Base-by-base conservation (phyloP, 2,329 filamentous ascomycete species). In the Cladosporium oxysporum region DNA sequence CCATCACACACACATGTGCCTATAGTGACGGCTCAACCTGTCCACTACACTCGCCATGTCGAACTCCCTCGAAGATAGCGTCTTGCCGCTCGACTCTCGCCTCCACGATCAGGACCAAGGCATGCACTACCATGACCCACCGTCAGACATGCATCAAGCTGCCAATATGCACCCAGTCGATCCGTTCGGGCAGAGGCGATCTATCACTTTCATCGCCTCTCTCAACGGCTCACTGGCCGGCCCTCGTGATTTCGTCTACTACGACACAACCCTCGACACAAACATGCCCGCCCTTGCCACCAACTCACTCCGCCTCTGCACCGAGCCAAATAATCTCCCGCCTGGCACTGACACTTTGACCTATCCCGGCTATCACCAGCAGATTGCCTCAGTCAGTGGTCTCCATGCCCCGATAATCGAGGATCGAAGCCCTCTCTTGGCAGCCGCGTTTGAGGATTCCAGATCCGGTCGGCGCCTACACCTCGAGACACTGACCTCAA, bases 361-460 rank as follows among this genome's bases (percentile, higher is more conserved):
- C 26, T 76, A 41, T 76, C 55, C 71, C 74, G 2, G 69, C 77
- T n/a, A 70, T 71, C 21, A 69, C 74, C 47, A 76, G 76, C 33
- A 72, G 21, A 71, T 79, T 29, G 67, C 69, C 14, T 75, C 74
- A 11, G 75, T 82, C 29, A 68, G 69, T 21, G 72, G 76, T n/a
- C 69, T 82, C 63, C 69, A 73, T 65, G 66, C 73, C 2, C 69
- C 66, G 35, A 71, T 71, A 41, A 75, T 82, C 60, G 67, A 76
- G 37, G 70, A 75, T 16, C 68, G 71, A n/a, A 79, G 78, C 58
- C 76, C 79, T 12, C 68, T 83, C 1, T 71, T 83, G 4, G 77
- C 75, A 49, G 69, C 76, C 47, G 73, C 77, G 3, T 81, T 83
- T 66, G 80, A 82, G 63, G 68, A 74, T 16, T 72, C 74, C 11